These are phyloP conservation scores for Laguncularia racemosa DNA, from an alignment of 345 rosid species.

Conservation along the genomic window DNA sequence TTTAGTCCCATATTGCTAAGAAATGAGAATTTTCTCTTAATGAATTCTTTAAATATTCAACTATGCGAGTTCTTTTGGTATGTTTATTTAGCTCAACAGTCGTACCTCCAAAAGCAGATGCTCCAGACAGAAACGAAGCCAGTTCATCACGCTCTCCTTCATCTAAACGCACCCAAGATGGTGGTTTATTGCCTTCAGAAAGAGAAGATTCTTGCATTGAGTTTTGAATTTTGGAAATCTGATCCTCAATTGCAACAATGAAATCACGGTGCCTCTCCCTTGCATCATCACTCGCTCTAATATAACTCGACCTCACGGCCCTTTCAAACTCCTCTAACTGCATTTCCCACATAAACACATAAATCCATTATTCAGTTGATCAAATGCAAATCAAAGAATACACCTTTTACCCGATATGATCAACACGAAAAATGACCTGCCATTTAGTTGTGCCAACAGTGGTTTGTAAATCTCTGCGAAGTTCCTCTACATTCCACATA, in stretches of 20 bases:
- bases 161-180: conserved; percentile 62
- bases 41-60: too few relatives aligned
- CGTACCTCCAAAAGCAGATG: conserved; percentile 23
- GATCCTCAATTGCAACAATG: conserved; percentile 52
- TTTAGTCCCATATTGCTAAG: too few relatives aligned
- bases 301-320: conserved; percentile 58
- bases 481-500: conserved; percentile 58
- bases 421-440: conserved; percentile 44
- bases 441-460: conserved; percentile 81
- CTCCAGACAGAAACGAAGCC: conserved; percentile 68
- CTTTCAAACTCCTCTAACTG: conserved; percentile 78
- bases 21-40: too few relatives aligned
- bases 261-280: conserved; percentile 62
- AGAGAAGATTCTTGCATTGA: conserved; percentile 38
- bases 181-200: conserved; percentile 38
- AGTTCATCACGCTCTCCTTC: conserved; percentile 79
- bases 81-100: conserved; percentile 1
- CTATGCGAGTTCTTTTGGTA: too few relatives aligned
- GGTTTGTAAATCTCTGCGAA: conserved; percentile 50
- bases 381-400: neutral
- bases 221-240: conserved; percentile 39
- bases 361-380: neutral
- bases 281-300: conserved; percentile 38
- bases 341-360: conserved; percentile 12
- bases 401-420: neutral